Conservation (phyloP, 2,329 filamentous ascomycete species). For the Hypoxylon sp. region DNA sequence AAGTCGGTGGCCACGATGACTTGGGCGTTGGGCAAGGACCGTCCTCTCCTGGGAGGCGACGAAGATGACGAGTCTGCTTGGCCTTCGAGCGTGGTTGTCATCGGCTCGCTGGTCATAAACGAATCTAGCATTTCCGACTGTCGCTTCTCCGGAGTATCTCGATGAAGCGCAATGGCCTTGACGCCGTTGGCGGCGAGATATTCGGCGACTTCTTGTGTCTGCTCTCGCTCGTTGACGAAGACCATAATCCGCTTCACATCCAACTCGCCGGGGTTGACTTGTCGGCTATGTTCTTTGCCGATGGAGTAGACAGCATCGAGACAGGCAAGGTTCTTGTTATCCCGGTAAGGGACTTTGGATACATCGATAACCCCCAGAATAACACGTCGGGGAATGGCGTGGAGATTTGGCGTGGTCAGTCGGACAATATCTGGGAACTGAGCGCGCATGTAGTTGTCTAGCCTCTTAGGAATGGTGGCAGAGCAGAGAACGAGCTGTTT, state of each 20-base stretch:
- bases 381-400: constrained; percentile 93
- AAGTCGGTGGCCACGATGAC: constrained; percentile 95
- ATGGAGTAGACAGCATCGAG: constrained; percentile 96
- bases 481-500: constrained; percentile 92
- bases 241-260: constrained; percentile 88
- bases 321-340: constrained; percentile 92
- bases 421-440: constrained; percentile 84
- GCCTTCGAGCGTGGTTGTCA: constrained; percentile 41
- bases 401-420: constrained; percentile 92
- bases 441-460: constrained; percentile 83
- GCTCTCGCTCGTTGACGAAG: constrained; percentile 96
- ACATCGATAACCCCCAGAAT: constrained; percentile 94
- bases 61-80: constrained; percentile 22
- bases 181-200: constrained; percentile 88
- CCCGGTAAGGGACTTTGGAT: constrained; percentile 88
- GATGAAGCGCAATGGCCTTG: constrained; percentile 82
- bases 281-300: constrained; percentile 73
- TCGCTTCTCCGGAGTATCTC: constrained; percentile 81
- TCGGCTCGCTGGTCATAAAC: constrained; percentile 68
- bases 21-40: constrained; percentile 77
- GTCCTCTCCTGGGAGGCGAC: constrained; percentile 48
- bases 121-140: constrained; percentile 78
- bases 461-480: constrained; percentile 88
- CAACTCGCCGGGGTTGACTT: constrained; percentile 63
- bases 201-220: constrained; percentile 78